Evolutionary conservation across 2,329 filamentous ascomycete species (phyloP).

Genomic region (Mycosphaerelloides madeirae): DNA sequence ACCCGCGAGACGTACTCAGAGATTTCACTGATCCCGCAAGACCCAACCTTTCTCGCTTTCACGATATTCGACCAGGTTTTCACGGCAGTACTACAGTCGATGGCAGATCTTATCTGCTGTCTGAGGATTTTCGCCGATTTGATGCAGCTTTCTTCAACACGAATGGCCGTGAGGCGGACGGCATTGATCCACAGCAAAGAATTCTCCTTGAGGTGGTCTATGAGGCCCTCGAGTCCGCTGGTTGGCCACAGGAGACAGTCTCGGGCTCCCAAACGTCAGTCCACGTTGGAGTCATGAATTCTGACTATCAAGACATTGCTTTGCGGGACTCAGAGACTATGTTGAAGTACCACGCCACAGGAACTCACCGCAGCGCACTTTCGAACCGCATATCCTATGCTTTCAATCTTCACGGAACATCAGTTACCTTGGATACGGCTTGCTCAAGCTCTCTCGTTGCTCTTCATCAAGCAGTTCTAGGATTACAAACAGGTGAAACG

Average conservation of each 20-base stretch:
- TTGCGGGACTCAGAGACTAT: conserved; percentile 17
- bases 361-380: conserved; percentile 16
- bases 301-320: conserved; percentile 20
- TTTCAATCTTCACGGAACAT: conserved; percentile 22
- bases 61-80: conserved; percentile 17
- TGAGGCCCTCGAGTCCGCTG: conserved; percentile 19
- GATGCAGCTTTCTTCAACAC: conserved; percentile 26
- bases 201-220: conserved; percentile 23
- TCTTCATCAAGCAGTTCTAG: conserved; percentile 31
- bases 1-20: conserved; percentile 10
- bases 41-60: conserved; percentile 20
- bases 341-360: conserved; percentile 21
- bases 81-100: conserved; percentile 17
- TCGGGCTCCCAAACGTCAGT: conserved; percentile 18
- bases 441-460: conserved; percentile 42
- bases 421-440: conserved; percentile 38
- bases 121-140: conserved; percentile 21
- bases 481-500: conserved; percentile 27
- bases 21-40: conserved; percentile 20
- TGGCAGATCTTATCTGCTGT: conserved; percentile 20
- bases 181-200: conserved; percentile 28
- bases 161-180: conserved; percentile 21
- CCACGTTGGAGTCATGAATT: conserved; percentile 23
- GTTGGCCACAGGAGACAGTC: conserved; percentile 12
- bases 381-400: conserved; percentile 24